phyloP scores from a whole-genome alignment of 805 yeast species.

The Saccharomycopsis sp. region DNA sequence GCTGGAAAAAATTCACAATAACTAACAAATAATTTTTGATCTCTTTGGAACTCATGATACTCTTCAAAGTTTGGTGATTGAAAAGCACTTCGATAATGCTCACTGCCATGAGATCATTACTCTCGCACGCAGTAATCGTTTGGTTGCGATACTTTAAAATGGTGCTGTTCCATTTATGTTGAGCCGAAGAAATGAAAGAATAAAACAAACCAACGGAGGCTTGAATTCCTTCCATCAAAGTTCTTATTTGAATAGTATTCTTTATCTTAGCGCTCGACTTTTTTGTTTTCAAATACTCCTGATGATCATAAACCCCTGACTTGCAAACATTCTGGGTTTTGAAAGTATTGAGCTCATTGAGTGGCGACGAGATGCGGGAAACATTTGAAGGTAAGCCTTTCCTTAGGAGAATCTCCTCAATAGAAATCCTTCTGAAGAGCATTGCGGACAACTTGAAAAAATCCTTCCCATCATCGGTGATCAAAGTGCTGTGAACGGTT shows the following conservation, averaged over 20 bases:
- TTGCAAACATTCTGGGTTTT: slow-evolving; percentile 36
- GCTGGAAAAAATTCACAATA: slow-evolving; percentile 30
- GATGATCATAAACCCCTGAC: slow-evolving; percentile 1
- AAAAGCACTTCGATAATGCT: slow-evolving; percentile 23
- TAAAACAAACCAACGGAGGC: slow-evolving; percentile 15
- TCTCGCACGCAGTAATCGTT: background rate
- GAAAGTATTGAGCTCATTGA: slow-evolving; percentile 20
- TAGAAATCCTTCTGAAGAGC: slow-evolving; percentile 41
- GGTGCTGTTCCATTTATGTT: no score
- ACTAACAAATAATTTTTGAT: slow-evolving; percentile 30
- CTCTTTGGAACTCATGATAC: slow-evolving; percentile 1
- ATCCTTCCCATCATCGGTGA: slow-evolving; percentile 33
- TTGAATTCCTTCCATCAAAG: slow-evolving; percentile 27
- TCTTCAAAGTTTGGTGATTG: background rate
- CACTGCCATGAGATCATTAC: slow-evolving; percentile 9
- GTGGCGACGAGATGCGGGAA: slow-evolving; percentile 36
- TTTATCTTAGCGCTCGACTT: slow-evolving; percentile 52
- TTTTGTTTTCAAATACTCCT: slow-evolving; percentile 22
- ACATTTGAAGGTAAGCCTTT: slow-evolving; percentile 38
- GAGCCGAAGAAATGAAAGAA: no score
- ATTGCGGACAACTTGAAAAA: slow-evolving; percentile 35
- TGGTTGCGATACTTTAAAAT: no score
- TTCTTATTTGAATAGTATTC: slow-evolving; percentile 49
- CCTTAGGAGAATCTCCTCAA: slow-evolving; percentile 51
- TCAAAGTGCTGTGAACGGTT: slow-evolving; percentile 32